Evolutionary conservation across 192 early-diverging fungal species (phyloP).

Genomic region (Chytriomyces confervae): DNA sequence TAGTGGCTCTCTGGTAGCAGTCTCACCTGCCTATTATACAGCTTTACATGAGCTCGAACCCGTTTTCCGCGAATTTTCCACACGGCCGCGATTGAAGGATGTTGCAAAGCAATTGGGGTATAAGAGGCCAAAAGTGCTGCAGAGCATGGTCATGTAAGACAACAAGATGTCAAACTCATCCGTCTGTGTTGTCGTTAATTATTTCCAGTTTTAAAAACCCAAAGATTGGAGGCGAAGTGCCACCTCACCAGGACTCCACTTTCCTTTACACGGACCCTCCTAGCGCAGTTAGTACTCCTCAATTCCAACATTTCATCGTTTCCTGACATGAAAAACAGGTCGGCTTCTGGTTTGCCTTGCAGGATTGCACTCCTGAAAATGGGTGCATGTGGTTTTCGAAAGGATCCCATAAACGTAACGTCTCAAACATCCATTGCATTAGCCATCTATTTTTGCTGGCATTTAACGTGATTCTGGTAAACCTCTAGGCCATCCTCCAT

Average conservation of each 20-base stretch:
- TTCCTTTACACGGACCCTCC: slow-evolving; percentile 89
- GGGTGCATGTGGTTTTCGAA: slow-evolving; percentile 87
- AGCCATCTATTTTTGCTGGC: neutral
- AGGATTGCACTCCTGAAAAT: slow-evolving; percentile 86
- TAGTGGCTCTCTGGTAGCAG: too few species aligned
- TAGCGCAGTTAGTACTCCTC: slow-evolving; percentile 69
- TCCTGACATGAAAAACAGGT: neutral
- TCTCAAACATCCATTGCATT: slow-evolving; percentile 32
- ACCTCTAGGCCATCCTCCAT: slow-evolving; percentile 43
- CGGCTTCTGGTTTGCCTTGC: slow-evolving; percentile 87
- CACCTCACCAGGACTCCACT: slow-evolving; percentile 88
- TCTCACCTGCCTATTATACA: slow-evolving; percentile 35
- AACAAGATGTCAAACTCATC: slow-evolving; percentile 36
- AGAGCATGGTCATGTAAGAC: slow-evolving; percentile 87
- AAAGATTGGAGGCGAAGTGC: slow-evolving; percentile 71
- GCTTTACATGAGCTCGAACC: slow-evolving; percentile 83
- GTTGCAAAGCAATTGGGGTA: slow-evolving; percentile 70
- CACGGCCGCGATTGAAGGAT: slow-evolving; percentile 54
- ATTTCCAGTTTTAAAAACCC: slow-evolving; percentile 49
- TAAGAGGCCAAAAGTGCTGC: slow-evolving; percentile 75
- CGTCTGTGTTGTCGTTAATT: neutral
- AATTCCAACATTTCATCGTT: too few species aligned
- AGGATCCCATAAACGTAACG: slow-evolving; percentile 76
- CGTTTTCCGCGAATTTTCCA: slow-evolving; percentile 70
- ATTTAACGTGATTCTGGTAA: slow-evolving; percentile 37